Base-by-base conservation (phyloP, 495 filamentous ascomycete species). In the Copromyces sp. region DNA sequence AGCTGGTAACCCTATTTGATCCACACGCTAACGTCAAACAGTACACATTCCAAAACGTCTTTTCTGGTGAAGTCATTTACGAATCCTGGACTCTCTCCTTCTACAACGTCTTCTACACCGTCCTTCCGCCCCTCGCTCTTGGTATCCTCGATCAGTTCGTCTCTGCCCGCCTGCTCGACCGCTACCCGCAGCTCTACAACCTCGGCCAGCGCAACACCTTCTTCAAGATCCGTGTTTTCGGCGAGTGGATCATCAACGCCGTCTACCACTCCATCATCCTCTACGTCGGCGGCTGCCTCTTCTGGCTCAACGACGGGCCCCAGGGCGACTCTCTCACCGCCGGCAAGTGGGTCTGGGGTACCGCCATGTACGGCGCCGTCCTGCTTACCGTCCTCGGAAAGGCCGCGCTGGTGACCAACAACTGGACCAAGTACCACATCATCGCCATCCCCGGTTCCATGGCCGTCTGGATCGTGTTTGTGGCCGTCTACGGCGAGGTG, bases 121-220 rank as follows among this genome's bases (percentile, higher is more conserved):
- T 96, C 59, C 83, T 98, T 40, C 96, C 96, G 45, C 96, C 96
- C 2, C 90, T 99, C 61, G 95, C 91, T 37, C 93, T 99, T 82
- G 96, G 96, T 75, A 97, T 98, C 75, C 95, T 97, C 74, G 96
- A 99, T 78, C 96, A 99, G 79, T 98, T 96, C 82, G 94, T 99
- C 78, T 97, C 93, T 38, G 96, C 96, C 53, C 91, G 96, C 42
- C 85, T 98, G n/a, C 87, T 99, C 29, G 96, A 99, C 80, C 91
- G 96, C 53, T 99, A 99, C 80, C 96, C 96, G 29, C 96, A 98
- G 79, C 86, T 99, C 38, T 99, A 99, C 82, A 91, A 92, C 71
- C 88, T 98, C 65, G 93, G 93, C 71, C 96, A 99, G 80, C 91
- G 93, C 76, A 95, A 95, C 72, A 82, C 90, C 44, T 98, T 98